Evolutionary conservation across 768 basidiomycete genomes (phyloP).

Genomic region (Mycena metata): DNA sequence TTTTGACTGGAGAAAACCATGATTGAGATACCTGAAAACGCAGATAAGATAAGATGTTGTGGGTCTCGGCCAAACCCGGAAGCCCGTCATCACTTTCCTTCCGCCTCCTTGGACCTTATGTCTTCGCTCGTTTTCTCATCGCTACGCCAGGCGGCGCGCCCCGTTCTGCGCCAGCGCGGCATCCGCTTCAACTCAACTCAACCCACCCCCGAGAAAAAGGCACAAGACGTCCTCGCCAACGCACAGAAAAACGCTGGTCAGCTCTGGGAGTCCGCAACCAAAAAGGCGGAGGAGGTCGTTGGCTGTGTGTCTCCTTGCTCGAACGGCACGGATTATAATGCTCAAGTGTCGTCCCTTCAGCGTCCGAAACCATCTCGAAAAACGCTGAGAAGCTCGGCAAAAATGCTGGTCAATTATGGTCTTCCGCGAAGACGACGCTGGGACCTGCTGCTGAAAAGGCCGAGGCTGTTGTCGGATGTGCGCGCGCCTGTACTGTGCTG

Average conservation of each 20-base stretch:
- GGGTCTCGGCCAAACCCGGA: too few relatives aligned
- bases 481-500: slow-evolving; percentile 36
- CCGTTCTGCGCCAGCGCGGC: slow-evolving; percentile 45
- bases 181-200: slow-evolving; percentile 59
- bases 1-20: too few relatives aligned
- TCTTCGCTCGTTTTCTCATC: slow-evolving; percentile 37
- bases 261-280: slow-evolving; percentile 64
- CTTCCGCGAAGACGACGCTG: slow-evolving; percentile 43
- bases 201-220: slow-evolving; percentile 72
- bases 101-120: slow-evolving; percentile 29
- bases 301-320: slow-evolving; percentile 41
- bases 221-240: slow-evolving; percentile 72
- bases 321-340: neutral
- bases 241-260: slow-evolving; percentile 71
- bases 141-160: slow-evolving; percentile 43
- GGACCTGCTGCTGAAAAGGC: slow-evolving; percentile 63
- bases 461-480: slow-evolving; percentile 61
- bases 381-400: slow-evolving; percentile 36
- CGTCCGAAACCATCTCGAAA: slow-evolving; percentile 34
- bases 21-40: too few relatives aligned
- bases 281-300: slow-evolving; percentile 59
- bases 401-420: slow-evolving; percentile 37
- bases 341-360: slow-evolving; percentile 1
- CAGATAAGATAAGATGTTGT: too few relatives aligned
- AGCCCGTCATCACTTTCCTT: slow-evolving; percentile 8